Evolutionary conservation across 2,329 filamentous ascomycete genomes (phyloP).

Genomic region (Paecilomyces fulvus): DNA sequence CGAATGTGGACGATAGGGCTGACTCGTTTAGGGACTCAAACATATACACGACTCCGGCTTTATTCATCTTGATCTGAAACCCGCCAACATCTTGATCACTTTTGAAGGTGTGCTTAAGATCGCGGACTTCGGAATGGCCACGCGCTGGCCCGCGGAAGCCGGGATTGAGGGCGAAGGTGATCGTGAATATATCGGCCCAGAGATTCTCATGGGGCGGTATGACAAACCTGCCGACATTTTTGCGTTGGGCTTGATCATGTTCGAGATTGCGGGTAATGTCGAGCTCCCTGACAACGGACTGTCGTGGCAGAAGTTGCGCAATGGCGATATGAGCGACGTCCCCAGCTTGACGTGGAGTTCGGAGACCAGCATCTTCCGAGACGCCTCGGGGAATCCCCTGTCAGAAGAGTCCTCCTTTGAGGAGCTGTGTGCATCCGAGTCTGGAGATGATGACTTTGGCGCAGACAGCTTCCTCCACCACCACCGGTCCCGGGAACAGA

Average conservation of each 20-base stretch:
- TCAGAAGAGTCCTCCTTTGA: slow-evolving; percentile 37
- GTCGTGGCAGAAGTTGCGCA: slow-evolving; percentile 82
- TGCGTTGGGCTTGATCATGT: slow-evolving; percentile 84
- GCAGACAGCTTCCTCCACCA: slow-evolving; percentile 26
- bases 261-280: slow-evolving; percentile 91
- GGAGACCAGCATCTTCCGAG: slow-evolving; percentile 61
- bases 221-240: slow-evolving; percentile 93
- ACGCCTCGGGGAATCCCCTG: slow-evolving; percentile 63
- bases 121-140: slow-evolving; percentile 64
- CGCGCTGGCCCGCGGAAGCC: slow-evolving; percentile 64
- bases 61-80: slow-evolving; percentile 59
- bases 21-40: slow-evolving; percentile 60
- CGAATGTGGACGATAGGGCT: not conserved
- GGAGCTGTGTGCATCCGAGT: slow-evolving; percentile 34
- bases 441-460: slow-evolving; percentile 37
- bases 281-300: slow-evolving; percentile 86
- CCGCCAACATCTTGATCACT: slow-evolving; percentile 57
- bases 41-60: slow-evolving; percentile 86
- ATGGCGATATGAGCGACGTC: slow-evolving; percentile 80
- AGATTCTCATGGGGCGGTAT: slow-evolving; percentile 76
- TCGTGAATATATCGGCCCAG: slow-evolving; percentile 89
- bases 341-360: slow-evolving; percentile 77
- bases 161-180: slow-evolving; percentile 88
- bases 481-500: slow-evolving; percentile 15
- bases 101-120: slow-evolving; percentile 60